Evolutionary conservation across 202 grass and related monocot species (phyloP).

Genomic region (Digitaria exilis): DNA sequence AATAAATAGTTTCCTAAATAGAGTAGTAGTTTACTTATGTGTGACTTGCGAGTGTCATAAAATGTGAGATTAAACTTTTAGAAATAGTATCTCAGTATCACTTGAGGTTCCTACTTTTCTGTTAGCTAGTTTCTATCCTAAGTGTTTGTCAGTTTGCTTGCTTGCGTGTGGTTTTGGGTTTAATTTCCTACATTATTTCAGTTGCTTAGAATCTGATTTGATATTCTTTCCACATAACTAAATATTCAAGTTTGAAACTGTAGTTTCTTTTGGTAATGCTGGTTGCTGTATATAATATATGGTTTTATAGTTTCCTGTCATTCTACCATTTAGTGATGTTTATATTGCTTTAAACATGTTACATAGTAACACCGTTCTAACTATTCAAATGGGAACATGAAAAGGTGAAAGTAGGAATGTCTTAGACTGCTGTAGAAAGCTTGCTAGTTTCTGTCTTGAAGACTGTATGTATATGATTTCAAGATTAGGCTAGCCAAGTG

Average conservation of each 20-base stretch:
- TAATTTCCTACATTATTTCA: neutral
- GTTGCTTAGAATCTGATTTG: neutral
- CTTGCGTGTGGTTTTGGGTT: neutral
- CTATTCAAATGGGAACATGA: neutral
- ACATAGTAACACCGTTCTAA: neutral
- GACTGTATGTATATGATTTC: neutral
- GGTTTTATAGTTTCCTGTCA: neutral
- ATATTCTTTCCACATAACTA: neutral
- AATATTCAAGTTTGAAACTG: neutral
- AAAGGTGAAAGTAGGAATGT: neutral
- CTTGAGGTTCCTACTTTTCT: neutral
- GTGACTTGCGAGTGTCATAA: neutral
- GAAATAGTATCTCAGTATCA: neutral
- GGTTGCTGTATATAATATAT: neutral
- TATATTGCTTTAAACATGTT: neutral
- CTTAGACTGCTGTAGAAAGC: neutral
- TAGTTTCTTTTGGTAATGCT: neutral
- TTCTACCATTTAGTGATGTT: neutral
- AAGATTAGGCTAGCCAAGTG: too few species aligned
- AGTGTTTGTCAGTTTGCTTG: neutral
- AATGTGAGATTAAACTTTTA: neutral
- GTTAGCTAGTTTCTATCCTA: neutral
- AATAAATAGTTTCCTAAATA: constrained; percentile 9
- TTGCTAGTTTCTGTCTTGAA: neutral
- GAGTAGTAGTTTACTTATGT: neutral